Percentiles rank a stretch among this genome's conserved stretches.
phyloP scores from a whole-genome alignment of 2,329 filamentous ascomycete species.

The Phyllosticta citrichinensis region DNA sequence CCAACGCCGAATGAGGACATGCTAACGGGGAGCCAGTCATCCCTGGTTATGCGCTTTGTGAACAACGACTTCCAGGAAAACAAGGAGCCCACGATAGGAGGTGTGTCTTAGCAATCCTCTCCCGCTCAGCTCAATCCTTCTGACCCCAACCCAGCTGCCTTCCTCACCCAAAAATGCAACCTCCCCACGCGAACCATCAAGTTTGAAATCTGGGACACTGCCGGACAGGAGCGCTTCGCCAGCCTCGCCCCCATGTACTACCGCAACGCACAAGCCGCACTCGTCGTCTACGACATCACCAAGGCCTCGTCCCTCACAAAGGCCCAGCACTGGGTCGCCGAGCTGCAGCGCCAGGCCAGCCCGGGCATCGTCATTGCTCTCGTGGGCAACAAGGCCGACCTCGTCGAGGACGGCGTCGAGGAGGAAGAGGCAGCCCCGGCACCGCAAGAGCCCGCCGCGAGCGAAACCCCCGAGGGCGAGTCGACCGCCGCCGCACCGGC shows the following conservation, averaged over 20 bases:
- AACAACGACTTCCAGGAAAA: constrained; percentile 99
- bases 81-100: constrained; percentile 98
- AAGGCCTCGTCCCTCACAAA: constrained; percentile 93
- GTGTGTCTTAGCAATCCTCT: constrained; percentile 37
- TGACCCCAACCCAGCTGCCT: constrained; percentile 57
- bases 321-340: constrained; percentile 97
- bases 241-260: constrained; percentile 99
- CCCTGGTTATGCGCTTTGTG: constrained; percentile 93
- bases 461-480: constrained; percentile 15
- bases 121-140: not conserved
- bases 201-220: constrained; percentile 86
- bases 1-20: not conserved
- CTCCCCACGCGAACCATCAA: constrained; percentile 72
- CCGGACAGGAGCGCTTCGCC: constrained; percentile 94
- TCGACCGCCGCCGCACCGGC: not conserved
- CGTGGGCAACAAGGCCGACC: constrained; percentile 88
- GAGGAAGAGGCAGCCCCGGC: constrained; percentile 26
- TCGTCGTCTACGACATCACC: constrained; percentile 97
- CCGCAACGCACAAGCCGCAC: constrained; percentile 92
- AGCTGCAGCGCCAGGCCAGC: constrained; percentile 90
- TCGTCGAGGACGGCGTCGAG: constrained; percentile 35
- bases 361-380: constrained; percentile 95
- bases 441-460: constrained; percentile 35
- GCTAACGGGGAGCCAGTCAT: constrained; percentile 48
- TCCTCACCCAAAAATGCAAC: constrained; percentile 97